Evolutionary conservation across 441 rosid genomes (phyloP), one percentile per base, ranked within the genome.

Genomic region (Populus hybrid): DNA sequence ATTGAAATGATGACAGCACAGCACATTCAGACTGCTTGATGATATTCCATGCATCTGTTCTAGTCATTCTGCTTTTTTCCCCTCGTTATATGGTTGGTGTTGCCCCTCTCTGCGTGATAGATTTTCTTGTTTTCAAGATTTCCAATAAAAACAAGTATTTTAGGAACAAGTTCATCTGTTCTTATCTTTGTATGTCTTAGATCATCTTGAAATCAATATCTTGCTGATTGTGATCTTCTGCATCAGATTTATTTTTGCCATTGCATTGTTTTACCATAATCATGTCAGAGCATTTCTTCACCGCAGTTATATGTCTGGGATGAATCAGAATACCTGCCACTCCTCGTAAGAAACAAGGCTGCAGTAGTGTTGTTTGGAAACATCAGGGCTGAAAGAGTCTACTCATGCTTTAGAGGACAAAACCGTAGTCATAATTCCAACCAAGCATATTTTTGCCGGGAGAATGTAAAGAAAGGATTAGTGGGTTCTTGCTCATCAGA

Each of bases 231-330:
- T 23, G 21, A 24, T 18, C 19, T 71, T 77, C 71, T 71, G 65
- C 30, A 6, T 12, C 46, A 30, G 34, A 28, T 24, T 36, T 16
- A 19, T 3, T 24, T 34, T 24, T 23, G 1, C 23, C 21, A 10
- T 35, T 76, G 14, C 10, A 34, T 18, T 21, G 21, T 32, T 12
- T 50, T 30, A 59, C 32, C 69, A 40, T 18, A 18, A 21, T 65
- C 36, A 23, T 70, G 79, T 75, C 21, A 61, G 35, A 2, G 21
- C 34, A 10, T 24, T 71, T 36, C 46, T 77, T 66, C 65, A 77
- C 67, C 50, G 82, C 88, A 90, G 92, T 80, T 89, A 78, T 88
- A 87, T 35, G 82, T 86, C 71, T 89, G 91, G 89, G 94, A 90
- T 77, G 89, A 89, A 72, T 82, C 80, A 9, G 89, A 83, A 10